Conservation (phyloP, 208 protist species). For the Trypanosoma melophagium region DNA sequence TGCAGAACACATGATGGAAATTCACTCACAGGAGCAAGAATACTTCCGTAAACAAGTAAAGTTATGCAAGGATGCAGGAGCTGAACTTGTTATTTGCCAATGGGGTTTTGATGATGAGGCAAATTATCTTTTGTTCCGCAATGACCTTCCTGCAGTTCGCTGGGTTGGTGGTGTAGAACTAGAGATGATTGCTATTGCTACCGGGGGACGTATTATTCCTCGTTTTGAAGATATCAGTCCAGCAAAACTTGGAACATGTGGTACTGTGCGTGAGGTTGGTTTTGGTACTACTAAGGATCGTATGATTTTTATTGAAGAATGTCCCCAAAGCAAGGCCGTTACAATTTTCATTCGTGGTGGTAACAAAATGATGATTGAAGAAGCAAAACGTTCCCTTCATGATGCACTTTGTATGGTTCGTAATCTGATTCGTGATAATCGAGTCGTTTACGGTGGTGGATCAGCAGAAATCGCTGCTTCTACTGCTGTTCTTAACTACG, state of each 20-base stretch:
- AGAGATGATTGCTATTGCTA: constrained; percentile 99
- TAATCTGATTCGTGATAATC: constrained; percentile 99
- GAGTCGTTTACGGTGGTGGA: constrained; percentile 99
- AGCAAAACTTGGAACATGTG: constrained; percentile 97
- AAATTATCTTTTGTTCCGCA: constrained; percentile 99
- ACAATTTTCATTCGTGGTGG: constrained; percentile 99
- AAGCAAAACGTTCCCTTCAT: constrained; percentile 99
- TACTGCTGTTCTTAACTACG: constrained; percentile 90
- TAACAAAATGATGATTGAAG: constrained; percentile 99
- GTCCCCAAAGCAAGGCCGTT: constrained; percentile 97
- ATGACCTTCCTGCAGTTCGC: constrained; percentile 98
- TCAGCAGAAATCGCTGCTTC: constrained; percentile 98
- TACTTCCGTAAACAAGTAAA: constrained; percentile 97
- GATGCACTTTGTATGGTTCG: constrained; percentile 99
- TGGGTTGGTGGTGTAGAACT: constrained; percentile 99
- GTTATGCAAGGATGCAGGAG: constrained; percentile 95
- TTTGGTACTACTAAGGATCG: constrained; percentile 98
- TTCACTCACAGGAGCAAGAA: constrained; percentile 97
- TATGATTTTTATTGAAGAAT: constrained; percentile 99
- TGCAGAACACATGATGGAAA: constrained; percentile 94
- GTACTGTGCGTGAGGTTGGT: constrained; percentile 85
- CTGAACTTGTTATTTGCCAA: constrained; percentile 99
- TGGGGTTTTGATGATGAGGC: constrained; percentile 99
- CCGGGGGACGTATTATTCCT: constrained; percentile 98
- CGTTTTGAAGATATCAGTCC: constrained; percentile 98